Evolutionary conservation across 164 flowering plant species (phyloP), one percentile per base, ranked within the genome.

Genomic region (Buxus sempervirens): DNA sequence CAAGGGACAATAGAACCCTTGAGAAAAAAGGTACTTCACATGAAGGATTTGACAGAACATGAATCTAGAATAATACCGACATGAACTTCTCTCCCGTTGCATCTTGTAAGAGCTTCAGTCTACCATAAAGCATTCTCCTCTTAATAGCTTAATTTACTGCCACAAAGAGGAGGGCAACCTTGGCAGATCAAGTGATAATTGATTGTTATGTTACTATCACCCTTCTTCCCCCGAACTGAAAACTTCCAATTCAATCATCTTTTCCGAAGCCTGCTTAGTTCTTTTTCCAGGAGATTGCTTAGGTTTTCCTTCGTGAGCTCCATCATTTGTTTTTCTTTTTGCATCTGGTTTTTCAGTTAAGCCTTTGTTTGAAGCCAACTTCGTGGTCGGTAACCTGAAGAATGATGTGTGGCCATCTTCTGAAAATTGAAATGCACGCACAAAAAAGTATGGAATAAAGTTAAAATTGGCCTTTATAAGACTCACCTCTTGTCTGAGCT

Each of bases 221-320:
- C 69, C 22, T 53, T 86, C 97, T 59, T 83, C 97, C 67, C 91
- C 97, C 48, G 97, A 94, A 72, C 88, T 90, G 64, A 83, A 70
- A 63, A 78, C 65, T 0, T 91, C 96, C 71, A 91, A 63, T 77
- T 90, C 97, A 65, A 91, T 90, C 90, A 91, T 79, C 74, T 88
- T 89, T 51, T 77, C 81, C 0, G 73, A 73, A 60, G 72, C 58
- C 70, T 72, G 65, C 51, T 79, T 72, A 15, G 75, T 41, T 70
- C 79, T 77, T 66, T 66, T 67, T 20, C 65, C 54, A 26, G 69
- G 53, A 64, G 65, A 27, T 72, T 70, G 72, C 16, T 75, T 87
- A 5, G 63, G 41, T 76, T 32, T 32, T 7, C 7, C 38, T 32
- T 32, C 38, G 5, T 32, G 38, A 32, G 38, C 7, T 32, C 7